Base-by-base conservation (phyloP, 352 stramenopile genomes). In the Saprolegnia diclina region DNA sequence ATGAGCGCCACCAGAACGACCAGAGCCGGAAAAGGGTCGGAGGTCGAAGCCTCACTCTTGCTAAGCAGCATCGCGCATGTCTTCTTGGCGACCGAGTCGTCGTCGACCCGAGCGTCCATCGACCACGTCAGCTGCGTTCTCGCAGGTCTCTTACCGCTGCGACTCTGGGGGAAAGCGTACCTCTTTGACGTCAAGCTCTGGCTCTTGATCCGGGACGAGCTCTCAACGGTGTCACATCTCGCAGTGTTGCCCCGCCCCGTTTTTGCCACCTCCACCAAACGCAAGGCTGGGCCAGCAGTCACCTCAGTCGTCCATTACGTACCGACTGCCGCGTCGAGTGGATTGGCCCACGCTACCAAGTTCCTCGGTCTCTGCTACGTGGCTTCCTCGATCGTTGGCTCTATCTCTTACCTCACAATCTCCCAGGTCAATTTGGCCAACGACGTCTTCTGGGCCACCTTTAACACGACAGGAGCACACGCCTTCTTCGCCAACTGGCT, bases 151-250 rank as follows among this genome's bases (percentile, higher is more conserved):
- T 2, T 63, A 2, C 55, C 55, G 35, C 29, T 63, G 18, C 35
- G 11, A 11, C 48, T 45, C n/a, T 0, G 21, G 7, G 35, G n/a
- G 4, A 21, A 48, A 6, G 0, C 35, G 4, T 63, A 63, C 35
- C 38, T n/a, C 24, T 63, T 63, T 14, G 55, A 63, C n/a, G 5
- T 63, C 18, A 63, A 63, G 21, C 35, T 63, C 6, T 63, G 55
- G 55, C 24, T 48, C 26, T 11, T 61, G 18, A 6, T 48, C 35
- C 53, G 18, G 1, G 14, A 61, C 18, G 18, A 14, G 18, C 11
- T 48, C 13, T 16, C 37, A 4, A 67, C 42, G 7, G 10, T 7
- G 42, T n/a, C 42, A 10, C 18, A n/a, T 48, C 42, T 48, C 4
- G 18, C 11, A 4, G 42, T n/a, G 13, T n/a, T 48, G 11, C 42